Percentiles rank a stretch among this genome's conserved stretches.
These are phyloP conservation scores for Amoeboaphelidium protococcarum DNA, from an alignment of 371 early-diverging fungal genomes.

Conservation along the genomic window DNA sequence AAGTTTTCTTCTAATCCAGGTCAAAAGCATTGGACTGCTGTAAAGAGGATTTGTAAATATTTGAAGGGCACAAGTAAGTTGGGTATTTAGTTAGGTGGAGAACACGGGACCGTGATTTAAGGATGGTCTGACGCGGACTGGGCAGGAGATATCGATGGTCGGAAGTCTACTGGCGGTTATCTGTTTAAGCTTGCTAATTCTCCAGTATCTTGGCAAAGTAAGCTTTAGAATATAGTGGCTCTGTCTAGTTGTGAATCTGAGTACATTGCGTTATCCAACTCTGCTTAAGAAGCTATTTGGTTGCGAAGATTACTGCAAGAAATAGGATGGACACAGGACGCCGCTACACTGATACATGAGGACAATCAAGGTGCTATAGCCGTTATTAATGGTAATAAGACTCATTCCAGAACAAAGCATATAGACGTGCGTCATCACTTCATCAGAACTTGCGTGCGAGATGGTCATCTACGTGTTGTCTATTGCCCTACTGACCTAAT, in stretches of 20 bases:
- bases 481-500: background rate
- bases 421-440: conserved; percentile 1
- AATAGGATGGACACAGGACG: background rate
- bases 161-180: background rate
- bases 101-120: background rate
- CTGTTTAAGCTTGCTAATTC: background rate
- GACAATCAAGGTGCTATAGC: conserved; percentile 1
- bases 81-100: background rate
- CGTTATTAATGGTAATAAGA: background rate
- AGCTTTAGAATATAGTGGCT: background rate
- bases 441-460: background rate
- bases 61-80: conserved; percentile 1
- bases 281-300: background rate
- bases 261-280: background rate
- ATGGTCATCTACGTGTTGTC: background rate
- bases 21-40: conserved; percentile 1
- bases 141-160: background rate
- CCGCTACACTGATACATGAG: background rate
- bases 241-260: background rate
- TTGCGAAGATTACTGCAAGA: background rate
- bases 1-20: conserved; percentile 3
- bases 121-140: background rate
- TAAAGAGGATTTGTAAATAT: conserved; percentile 2
- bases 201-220: background rate
- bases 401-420: background rate